Evolutionary conservation across 2,329 filamentous ascomycete species (phyloP).

Genomic region (Xylariales sp.): DNA sequence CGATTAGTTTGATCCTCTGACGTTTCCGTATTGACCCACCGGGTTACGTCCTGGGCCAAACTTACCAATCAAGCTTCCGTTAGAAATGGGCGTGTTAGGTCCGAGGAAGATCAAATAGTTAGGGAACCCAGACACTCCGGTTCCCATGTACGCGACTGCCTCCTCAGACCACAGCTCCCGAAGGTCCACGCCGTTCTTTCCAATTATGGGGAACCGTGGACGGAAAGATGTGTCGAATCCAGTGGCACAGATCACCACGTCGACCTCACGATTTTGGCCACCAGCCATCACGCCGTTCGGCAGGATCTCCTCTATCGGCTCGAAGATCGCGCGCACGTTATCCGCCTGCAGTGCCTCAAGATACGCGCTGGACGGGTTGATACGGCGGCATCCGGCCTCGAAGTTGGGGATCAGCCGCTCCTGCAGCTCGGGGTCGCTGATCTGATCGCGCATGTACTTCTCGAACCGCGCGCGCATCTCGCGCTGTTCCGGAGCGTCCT

Average conservation of each 20-base stretch:
- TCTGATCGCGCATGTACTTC: neutral
- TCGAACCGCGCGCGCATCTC: neutral
- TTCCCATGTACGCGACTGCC: slow-evolving; percentile 1
- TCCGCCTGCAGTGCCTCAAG: neutral
- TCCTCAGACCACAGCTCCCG: neutral
- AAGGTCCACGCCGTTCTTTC: neutral
- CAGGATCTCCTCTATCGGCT: neutral
- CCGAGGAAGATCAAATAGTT: slow-evolving; percentile 2
- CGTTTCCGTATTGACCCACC: neutral
- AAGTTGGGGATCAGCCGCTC: neutral
- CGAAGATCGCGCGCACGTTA: neutral
- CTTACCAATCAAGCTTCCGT: neutral
- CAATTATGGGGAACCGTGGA: slow-evolving; percentile 1
- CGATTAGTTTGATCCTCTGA: neutral
- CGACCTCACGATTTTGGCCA: neutral
- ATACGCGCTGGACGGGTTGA: neutral
- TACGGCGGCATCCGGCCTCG: neutral
- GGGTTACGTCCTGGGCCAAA: neutral
- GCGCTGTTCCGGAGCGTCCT: neutral
- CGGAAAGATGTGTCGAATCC: slow-evolving; percentile 1
- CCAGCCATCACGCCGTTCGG: neutral
- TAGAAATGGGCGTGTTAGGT: slow-evolving; percentile 1
- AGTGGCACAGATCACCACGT: neutral
- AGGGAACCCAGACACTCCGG: neutral
- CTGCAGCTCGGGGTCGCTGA: neutral